Evolutionary conservation across 2,329 filamentous ascomycete species (phyloP).

Genomic region (Colletotrichum coccodes): DNA sequence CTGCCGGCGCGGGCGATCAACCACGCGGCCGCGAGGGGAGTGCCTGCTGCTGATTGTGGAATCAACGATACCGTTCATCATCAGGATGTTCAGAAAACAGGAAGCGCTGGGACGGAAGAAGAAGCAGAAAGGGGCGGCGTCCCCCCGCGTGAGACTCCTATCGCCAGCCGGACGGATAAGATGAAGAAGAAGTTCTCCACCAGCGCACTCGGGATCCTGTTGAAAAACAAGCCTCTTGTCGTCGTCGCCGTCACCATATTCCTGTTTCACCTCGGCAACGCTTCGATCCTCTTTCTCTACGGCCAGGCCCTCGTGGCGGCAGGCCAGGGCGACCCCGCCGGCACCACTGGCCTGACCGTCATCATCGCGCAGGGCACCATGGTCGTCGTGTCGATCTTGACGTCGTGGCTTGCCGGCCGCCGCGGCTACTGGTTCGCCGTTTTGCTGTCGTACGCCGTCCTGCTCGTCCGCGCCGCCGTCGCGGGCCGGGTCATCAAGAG

Average conservation of each 20-base stretch:
- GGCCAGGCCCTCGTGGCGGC: slow-evolving; percentile 22
- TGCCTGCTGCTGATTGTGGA: neutral
- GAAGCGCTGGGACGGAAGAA: neutral
- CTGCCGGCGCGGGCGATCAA: slow-evolving; percentile 16
- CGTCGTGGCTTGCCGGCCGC: slow-evolving; percentile 20
- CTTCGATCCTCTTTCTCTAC: slow-evolving; percentile 21
- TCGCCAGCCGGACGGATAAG: neutral
- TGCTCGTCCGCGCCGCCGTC: slow-evolving; percentile 17
- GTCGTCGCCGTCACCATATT: slow-evolving; percentile 14
- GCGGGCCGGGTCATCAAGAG: slow-evolving; percentile 10
- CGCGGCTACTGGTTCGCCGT: slow-evolving; percentile 15
- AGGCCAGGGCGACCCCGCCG: slow-evolving; percentile 18
- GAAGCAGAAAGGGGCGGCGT: neutral
- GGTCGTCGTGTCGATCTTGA: slow-evolving; percentile 14
- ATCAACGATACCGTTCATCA: too few species aligned
- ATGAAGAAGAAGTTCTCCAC: neutral
- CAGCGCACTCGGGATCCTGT: neutral
- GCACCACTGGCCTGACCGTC: slow-evolving; percentile 24
- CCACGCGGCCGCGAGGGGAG: slow-evolving; percentile 9
- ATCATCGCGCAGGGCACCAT: slow-evolving; percentile 27
- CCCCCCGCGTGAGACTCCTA: neutral
- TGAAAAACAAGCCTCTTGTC: slow-evolving; percentile 6
- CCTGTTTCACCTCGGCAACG: slow-evolving; percentile 25
- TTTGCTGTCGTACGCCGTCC: slow-evolving; percentile 1
- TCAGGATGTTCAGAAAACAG: neutral